These are phyloP conservation scores for Strobilomyces confusus DNA, from an alignment of 768 basidiomycete species.

Conservation along the genomic window DNA sequence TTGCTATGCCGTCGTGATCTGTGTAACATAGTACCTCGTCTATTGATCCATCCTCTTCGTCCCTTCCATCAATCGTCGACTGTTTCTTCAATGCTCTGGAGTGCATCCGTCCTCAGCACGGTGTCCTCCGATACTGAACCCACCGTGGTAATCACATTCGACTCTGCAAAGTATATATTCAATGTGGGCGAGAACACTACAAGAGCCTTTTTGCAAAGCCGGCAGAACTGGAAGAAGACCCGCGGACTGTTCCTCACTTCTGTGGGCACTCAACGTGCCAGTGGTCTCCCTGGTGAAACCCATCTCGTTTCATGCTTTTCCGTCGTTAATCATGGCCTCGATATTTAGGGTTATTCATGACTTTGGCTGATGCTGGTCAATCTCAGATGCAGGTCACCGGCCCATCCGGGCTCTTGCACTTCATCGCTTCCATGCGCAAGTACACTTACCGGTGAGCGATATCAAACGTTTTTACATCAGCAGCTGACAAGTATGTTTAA, in stretches of 20 bases:
- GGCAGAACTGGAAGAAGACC: conserved; percentile 61
- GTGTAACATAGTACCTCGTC: conserved; percentile 25
- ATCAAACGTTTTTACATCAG: not conserved
- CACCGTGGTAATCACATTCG: conserved; percentile 69
- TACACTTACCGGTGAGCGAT: conserved; percentile 58
- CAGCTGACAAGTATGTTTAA: conserved; percentile 19
- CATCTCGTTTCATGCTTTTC: conserved; percentile 11
- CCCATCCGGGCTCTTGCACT: conserved; percentile 69
- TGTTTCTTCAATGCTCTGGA: conserved; percentile 51
- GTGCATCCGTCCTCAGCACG: conserved; percentile 53
- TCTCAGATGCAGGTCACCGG: conserved; percentile 60
- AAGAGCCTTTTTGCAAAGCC: conserved; percentile 67
- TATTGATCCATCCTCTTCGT: conserved; percentile 6
- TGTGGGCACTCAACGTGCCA: conserved; percentile 54
- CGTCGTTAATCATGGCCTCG: not conserved
- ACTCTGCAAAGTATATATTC: conserved; percentile 81
- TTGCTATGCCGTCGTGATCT: conserved; percentile 23
- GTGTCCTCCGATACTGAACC: conserved; percentile 78
- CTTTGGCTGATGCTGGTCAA: conserved; percentile 67
- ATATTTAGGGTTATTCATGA: conserved; percentile 70
- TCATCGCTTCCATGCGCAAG: conserved; percentile 64
- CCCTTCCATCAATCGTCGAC: conserved; percentile 14
- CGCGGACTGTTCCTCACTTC: conserved; percentile 71
- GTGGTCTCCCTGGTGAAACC: conserved; percentile 68
- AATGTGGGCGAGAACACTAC: conserved; percentile 82